A percentile compares a stretch with the other conserved stretches of the same genome.
Evolutionary conservation across 2,329 filamentous ascomycete genomes (phyloP).

Genomic region (Xylariaceae sp.): DNA sequence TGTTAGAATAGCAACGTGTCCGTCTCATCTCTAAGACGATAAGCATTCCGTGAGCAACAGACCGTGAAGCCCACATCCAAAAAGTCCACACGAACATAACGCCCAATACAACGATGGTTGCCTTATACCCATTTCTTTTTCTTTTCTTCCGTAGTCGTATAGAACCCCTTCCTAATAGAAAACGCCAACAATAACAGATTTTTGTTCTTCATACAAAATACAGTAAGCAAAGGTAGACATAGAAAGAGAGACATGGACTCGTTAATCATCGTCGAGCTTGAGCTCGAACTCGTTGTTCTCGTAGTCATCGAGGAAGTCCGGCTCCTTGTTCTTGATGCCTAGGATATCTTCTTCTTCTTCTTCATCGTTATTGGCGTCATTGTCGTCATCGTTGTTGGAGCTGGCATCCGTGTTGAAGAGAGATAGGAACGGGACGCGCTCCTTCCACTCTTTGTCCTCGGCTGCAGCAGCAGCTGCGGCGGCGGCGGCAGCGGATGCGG

Average conservation of each 20-base stretch:
- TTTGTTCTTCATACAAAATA: not conserved
- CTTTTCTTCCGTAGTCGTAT: too few species aligned
- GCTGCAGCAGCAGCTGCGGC: conserved; percentile 30
- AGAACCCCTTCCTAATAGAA: not conserved
- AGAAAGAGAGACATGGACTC: not conserved
- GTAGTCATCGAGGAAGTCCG: conserved; percentile 35
- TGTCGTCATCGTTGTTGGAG: conserved; percentile 12
- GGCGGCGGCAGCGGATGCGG: conserved; percentile 18
- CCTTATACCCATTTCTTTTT: too few species aligned
- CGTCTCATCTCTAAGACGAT: too few species aligned
- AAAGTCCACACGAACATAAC: too few species aligned
- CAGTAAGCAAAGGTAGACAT: not conserved
- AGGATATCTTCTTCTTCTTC: conserved; percentile 31
- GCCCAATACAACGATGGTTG: too few species aligned
- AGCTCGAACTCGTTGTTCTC: conserved; percentile 54
- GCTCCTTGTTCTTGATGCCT: conserved; percentile 27
- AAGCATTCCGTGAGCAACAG: too few species aligned
- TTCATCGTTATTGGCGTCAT: conserved; percentile 31
- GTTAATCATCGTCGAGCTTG: conserved; percentile 34
- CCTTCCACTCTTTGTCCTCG: conserved; percentile 34
- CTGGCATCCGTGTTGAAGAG: conserved; percentile 47
- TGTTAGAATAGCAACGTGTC: too few species aligned
- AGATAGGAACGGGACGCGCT: conserved; percentile 49
- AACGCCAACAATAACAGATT: not conserved
- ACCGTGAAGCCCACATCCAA: too few species aligned